Percentiles rank a stretch among this genome's conserved stretches.
These are phyloP conservation scores for Peterozyma xylosa DNA, from an alignment of 805 yeast species.

Conservation along the genomic window DNA sequence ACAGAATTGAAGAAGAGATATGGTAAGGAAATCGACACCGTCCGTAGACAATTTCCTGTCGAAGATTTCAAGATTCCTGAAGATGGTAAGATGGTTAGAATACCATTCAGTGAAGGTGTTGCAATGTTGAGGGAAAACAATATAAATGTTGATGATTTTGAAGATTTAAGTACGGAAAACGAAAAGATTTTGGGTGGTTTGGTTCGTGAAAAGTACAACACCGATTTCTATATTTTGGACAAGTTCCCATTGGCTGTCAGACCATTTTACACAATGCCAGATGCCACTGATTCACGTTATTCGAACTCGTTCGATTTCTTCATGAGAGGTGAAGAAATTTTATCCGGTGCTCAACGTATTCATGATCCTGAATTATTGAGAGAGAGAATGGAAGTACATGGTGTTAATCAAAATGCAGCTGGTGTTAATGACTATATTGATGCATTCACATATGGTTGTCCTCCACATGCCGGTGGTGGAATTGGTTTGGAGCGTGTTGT, in stretches of 20 bases:
- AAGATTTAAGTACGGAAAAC: slow-evolving; percentile 88
- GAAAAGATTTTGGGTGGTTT: slow-evolving; percentile 89
- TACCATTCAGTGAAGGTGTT: slow-evolving; percentile 89
- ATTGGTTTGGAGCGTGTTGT: slow-evolving; percentile 98
- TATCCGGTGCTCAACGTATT: slow-evolving; percentile 99
- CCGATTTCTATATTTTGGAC: slow-evolving; percentile 96
- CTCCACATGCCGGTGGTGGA: slow-evolving; percentile 99
- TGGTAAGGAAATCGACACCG: slow-evolving; percentile 77
- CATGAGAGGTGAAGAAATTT: slow-evolving; percentile 99
- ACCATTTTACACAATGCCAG: slow-evolving; percentile 99
- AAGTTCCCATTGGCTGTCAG: slow-evolving; percentile 95
- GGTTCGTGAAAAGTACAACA: slow-evolving; percentile 89
- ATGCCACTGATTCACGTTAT: slow-evolving; percentile 82
- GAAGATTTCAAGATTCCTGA: slow-evolving; percentile 95
- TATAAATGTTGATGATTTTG: slow-evolving; percentile 77
- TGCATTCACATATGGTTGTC: slow-evolving; percentile 90
- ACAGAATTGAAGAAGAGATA: slow-evolving; percentile 73
- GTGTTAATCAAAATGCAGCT: slow-evolving; percentile 67
- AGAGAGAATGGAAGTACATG: slow-evolving; percentile 79
- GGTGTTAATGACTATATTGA: slow-evolving; percentile 90
- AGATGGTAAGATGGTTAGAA: slow-evolving; percentile 87
- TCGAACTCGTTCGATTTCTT: slow-evolving; percentile 98
- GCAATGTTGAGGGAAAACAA: slow-evolving; percentile 81
- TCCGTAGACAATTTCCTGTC: slow-evolving; percentile 92
- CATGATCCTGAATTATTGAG: slow-evolving; percentile 83